Conservation (phyloP, 1,284 basidiomycete species). For the Malassezia slooffiae region DNA sequence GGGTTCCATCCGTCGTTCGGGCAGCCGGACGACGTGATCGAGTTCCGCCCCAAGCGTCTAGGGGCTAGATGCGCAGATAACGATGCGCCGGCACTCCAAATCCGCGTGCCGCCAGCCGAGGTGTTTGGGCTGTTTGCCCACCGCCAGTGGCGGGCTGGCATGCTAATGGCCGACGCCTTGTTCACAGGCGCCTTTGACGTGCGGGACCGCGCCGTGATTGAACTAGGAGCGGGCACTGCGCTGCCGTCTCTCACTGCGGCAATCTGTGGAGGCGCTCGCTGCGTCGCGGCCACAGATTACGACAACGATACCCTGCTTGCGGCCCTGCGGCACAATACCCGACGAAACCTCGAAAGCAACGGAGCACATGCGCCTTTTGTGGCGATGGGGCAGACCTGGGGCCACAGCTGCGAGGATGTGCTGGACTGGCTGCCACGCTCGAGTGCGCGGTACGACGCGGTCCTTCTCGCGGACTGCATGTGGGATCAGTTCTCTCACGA, state of each 20-base stretch:
- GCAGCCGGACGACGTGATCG: slow-evolving; percentile 5
- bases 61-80: neutral
- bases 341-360: slow-evolving; percentile 11
- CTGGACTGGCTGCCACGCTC: slow-evolving; percentile 24
- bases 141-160: slow-evolving; percentile 43
- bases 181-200: slow-evolving; percentile 21
- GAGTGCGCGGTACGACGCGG: slow-evolving; percentile 18
- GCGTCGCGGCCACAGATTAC: slow-evolving; percentile 38
- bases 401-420: slow-evolving; percentile 28
- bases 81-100: slow-evolving; percentile 10
- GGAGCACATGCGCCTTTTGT: slow-evolving; percentile 2
- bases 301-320: slow-evolving; percentile 33
- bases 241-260: slow-evolving; percentile 35
- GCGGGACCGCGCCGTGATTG: slow-evolving; percentile 18
- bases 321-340: slow-evolving; percentile 30
- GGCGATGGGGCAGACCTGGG: slow-evolving; percentile 40
- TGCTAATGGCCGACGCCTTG: slow-evolving; percentile 39
- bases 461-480: slow-evolving; percentile 43
- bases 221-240: slow-evolving; percentile 38
- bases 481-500: slow-evolving; percentile 42
- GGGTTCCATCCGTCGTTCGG: slow-evolving; percentile 14
- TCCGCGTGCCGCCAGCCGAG: slow-evolving; percentile 34
- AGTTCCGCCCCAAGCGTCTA: slow-evolving; percentile 4
- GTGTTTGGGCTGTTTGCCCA: slow-evolving; percentile 43
- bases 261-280: slow-evolving; percentile 5